Evolutionary conservation across 352 stramenopile species (phyloP).

Genomic region (Phytopythium kandeliae): DNA sequence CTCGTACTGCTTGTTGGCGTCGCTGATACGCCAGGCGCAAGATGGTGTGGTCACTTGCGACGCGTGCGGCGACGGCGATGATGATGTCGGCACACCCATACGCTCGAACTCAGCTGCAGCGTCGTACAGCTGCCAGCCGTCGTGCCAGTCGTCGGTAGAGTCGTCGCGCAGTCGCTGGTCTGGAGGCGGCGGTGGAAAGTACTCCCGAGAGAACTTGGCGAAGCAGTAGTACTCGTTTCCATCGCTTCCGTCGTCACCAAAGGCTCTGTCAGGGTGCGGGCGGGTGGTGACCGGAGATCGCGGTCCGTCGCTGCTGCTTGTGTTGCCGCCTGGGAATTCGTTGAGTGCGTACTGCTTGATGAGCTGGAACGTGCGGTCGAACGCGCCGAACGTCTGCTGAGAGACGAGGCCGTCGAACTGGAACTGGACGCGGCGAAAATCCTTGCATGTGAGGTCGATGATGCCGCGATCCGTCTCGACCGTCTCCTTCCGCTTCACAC

Average conservation of each 20-base stretch:
- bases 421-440: slow-evolving; percentile 77
- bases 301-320: not conserved
- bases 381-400: slow-evolving; percentile 74
- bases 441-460: slow-evolving; percentile 71
- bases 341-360: slow-evolving; percentile 58
- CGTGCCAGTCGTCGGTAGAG: slow-evolving; percentile 17
- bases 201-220: slow-evolving; percentile 53
- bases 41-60: slow-evolving; percentile 13
- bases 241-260: not conserved
- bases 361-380: slow-evolving; percentile 57
- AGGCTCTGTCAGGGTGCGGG: not conserved
- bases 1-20: slow-evolving; percentile 58
- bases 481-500: slow-evolving; percentile 70
- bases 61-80: not conserved
- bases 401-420: slow-evolving; percentile 66
- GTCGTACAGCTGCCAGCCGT: slow-evolving; percentile 73
- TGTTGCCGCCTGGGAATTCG: slow-evolving; percentile 4
- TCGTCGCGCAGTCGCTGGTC: not conserved
- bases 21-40: slow-evolving; percentile 63
- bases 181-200: slow-evolving; percentile 16
- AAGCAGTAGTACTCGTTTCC: slow-evolving; percentile 31
- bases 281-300: not conserved
- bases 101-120: slow-evolving; percentile 60
- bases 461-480: slow-evolving; percentile 67
- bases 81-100: slow-evolving; percentile 34